Percentiles rank a stretch among this genome's conserved stretches.
Evolutionary conservation across 2,329 filamentous ascomycete species (phyloP).

Genomic region (Epichloe hybrida): DNA sequence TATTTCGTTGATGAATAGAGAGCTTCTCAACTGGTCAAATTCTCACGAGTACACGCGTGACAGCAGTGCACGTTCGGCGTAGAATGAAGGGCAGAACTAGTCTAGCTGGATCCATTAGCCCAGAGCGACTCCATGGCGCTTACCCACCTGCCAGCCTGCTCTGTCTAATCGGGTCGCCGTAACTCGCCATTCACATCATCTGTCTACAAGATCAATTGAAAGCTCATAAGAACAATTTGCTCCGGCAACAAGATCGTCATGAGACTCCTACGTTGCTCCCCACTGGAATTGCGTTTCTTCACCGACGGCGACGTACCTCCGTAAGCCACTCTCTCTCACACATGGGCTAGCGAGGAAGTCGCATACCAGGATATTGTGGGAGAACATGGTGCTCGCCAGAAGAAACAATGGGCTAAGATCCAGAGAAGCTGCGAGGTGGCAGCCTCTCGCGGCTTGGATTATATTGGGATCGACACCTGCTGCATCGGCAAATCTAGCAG

Average conservation of each 20-base stretch:
- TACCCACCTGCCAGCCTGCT: neutral
- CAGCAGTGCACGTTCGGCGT: too few species aligned
- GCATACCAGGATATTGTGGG: neutral
- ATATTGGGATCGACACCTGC: neutral
- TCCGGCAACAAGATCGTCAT: neutral
- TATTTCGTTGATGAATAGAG: neutral
- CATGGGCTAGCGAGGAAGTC: neutral
- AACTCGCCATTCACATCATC: too few species aligned
- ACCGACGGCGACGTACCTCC: neutral
- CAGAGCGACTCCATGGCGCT: too few species aligned
- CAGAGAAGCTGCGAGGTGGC: slow-evolving; percentile 7
- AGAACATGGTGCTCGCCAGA: neutral
- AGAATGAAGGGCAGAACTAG: too few species aligned
- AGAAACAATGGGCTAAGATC: slow-evolving; percentile 5
- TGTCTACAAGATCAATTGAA: too few species aligned
- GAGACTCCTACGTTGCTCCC: neutral
- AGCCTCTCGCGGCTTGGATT: neutral
- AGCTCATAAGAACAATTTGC: neutral
- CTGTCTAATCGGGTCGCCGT: neutral
- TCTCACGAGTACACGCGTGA: too few species aligned
- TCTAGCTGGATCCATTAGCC: too few species aligned
- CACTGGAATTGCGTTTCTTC: neutral
- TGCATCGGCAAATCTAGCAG: slow-evolving; percentile 7
- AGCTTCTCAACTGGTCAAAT: neutral
- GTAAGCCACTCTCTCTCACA: neutral